Evolutionary conservation across 192 early-diverging fungal genomes (phyloP), one percentile per base, ranked within the genome.

Genomic region (Linnemannia exigua): DNA sequence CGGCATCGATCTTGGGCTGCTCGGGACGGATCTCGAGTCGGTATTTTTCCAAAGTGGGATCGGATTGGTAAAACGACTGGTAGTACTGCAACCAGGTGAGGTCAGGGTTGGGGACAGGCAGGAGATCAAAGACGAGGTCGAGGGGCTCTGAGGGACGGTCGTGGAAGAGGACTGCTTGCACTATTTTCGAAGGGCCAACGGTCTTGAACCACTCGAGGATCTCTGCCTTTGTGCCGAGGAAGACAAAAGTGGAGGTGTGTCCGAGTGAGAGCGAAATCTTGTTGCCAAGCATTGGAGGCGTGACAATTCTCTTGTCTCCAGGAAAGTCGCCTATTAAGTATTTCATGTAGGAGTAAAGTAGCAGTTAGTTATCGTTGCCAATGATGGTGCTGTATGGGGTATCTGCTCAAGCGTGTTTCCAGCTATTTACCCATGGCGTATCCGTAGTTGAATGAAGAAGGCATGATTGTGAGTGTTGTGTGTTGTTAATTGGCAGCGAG

Each of bases 111-210:
- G 71, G 77, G 31, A 79, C 77, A 28, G 82, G 58, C 31, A 91
- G 46, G 17, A 91, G 79, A 74, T 91, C 90, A 78, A 91, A 88
- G 68, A 91, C 90, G 14, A 91, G 46, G 69, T 89, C 90, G 6
- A 86, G 71, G 25, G 88, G 83, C 22, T 79, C 80, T 38, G 74
- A 67, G 3, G 82, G 90, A 19, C 84, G 80, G 33, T 81, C 81
- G 48, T 79, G 46, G 31, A 84, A 79, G 74, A 91, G 76, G 14
- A 84, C 58, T 1, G 80, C 77, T 8, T 77, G 75, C 4, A 82
- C 74, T 25, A 67, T 70, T 19, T 82, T 81, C 44, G 46, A 70
- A 16, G 74, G 86, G 61, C 80, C 89, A 37, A 72, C 88, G 28
- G 77, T 79, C 68, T 80, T 82, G 48, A 91, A 87, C 90, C 90